phyloP scores from a whole-genome alignment of 805 yeast species.

The Candida suzukii region DNA sequence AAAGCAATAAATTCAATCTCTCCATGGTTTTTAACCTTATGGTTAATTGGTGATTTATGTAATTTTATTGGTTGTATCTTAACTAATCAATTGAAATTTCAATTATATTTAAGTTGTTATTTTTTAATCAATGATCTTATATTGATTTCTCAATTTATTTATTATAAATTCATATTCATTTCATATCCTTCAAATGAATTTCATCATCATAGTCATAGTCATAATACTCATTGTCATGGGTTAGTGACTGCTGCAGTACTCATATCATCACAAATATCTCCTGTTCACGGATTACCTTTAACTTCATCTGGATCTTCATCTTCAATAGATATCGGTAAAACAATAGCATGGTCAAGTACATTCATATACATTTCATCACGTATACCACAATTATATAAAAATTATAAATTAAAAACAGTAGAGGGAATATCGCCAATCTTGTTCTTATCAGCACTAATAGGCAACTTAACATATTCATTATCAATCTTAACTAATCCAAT shows the following conservation, averaged over 20 bases:
- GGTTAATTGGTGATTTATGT: constrained; percentile 27
- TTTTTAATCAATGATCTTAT: constrained; percentile 67
- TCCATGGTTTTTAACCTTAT: constrained; percentile 20
- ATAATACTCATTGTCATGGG: background rate
- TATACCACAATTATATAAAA: constrained; percentile 77
- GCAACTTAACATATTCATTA: constrained; percentile 69
- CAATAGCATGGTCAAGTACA: constrained; percentile 77
- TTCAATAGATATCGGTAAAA: constrained; percentile 21
- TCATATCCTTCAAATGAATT: background rate
- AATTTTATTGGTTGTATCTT: constrained; percentile 60
- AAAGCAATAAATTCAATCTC: constrained; percentile 27
- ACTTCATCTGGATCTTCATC: background rate
- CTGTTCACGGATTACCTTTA: background rate
- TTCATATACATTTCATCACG: constrained; percentile 69
- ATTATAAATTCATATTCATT: constrained; percentile 32
- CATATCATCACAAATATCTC: background rate
- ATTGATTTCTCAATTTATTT: constrained; percentile 62
- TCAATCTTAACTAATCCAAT: constrained; percentile 66
- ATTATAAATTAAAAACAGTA: constrained; percentile 72
- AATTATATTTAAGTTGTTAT: constrained; percentile 62
- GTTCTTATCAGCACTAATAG: constrained; percentile 71
- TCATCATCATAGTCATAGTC: background rate
- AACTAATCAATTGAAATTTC: constrained; percentile 78
- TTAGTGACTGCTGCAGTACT: no score
- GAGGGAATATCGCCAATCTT: constrained; percentile 78